Percentiles rank a stretch among this genome's conserved stretches.
phyloP scores from a whole-genome alignment of 2,329 filamentous ascomycete species.

The Aschersonia sp. region DNA sequence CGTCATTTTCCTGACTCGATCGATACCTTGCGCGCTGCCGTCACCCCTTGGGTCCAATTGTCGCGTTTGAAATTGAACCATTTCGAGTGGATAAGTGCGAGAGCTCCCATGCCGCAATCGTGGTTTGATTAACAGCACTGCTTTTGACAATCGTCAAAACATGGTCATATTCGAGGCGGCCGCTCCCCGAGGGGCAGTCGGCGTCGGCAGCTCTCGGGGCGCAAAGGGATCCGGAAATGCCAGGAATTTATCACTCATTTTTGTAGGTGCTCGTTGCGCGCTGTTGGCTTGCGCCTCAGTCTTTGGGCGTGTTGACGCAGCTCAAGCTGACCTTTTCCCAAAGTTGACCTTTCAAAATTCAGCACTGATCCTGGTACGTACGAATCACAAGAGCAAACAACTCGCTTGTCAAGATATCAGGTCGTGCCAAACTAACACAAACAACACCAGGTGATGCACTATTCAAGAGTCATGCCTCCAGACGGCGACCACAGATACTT shows the following conservation, averaged over 20 bases:
- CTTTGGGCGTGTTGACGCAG: neutral
- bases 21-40: no score
- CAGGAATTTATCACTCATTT: constrained; percentile 10
- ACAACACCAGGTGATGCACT: constrained; percentile 65
- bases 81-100: no score
- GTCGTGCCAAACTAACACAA: no score
- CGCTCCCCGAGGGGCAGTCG: constrained; percentile 3
- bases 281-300: neutral
- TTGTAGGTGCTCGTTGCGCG: constrained; percentile 4
- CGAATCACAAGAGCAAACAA: no score
- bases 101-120: no score
- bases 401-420: no score
- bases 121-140: no score
- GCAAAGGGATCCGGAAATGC: constrained; percentile 5
- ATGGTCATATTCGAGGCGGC: constrained; percentile 9
- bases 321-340: constrained; percentile 5
- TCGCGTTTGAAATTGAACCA: no score
- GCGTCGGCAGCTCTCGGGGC: constrained; percentile 1
- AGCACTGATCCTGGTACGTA: constrained; percentile 53
- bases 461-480: constrained; percentile 85
- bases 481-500: constrained; percentile 76
- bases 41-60: no score
- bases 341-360: constrained; percentile 67
- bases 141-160: neutral
- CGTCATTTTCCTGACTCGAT: no score